Base-by-base conservation (phyloP, 345 rosid species). In the Hibiscus tridactylites region DNA sequence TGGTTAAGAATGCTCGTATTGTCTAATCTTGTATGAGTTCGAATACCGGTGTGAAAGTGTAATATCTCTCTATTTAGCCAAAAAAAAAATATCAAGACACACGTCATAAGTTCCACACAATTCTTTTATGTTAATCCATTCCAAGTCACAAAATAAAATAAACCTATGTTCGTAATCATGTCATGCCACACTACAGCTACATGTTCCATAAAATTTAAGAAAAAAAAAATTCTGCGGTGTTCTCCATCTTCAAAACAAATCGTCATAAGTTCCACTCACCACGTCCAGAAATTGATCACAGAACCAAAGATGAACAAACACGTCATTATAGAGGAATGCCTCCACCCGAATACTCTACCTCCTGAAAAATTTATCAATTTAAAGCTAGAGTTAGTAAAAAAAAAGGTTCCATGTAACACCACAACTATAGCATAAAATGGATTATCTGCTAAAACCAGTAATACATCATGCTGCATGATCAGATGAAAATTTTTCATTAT, bases 331-430 rank as follows among this genome's bases (percentile, higher is more conserved):
- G 77, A n/a, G 82, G 84, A 53, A 85, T 67, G 33, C 99, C 97
- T 15, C 97, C 99, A 5, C 93, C 97, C 0, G 98, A 89, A 79
- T 88, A 89, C 73, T 95, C 99, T 39, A 90, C 92, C 79, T 95
- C 97, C 99, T 95, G 92, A 52, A 77, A 81, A 71, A 53, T 65
- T 67, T 33, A 65, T 70, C 57, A 54, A 77, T 53, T 69, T 29
- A 53, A 35, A 73, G 49, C 42, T 61, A 33, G 19, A 21, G 39
- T 75, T 68, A 72, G 46, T 16, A 8, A 47, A 62, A 35, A 33
- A 54, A 52, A 54, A 52, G 28, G 65, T 3, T 31, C n/a, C 13
- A 21, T 15, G 15, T 12, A 12, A 11, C 53, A 46, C 50, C 12
- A 46, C 12, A 46, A 0, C 39, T 4, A 4, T 35, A 35, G 39